Base-by-base conservation (phyloP, 805 yeast genomes). In the Starmerella geochares region DNA sequence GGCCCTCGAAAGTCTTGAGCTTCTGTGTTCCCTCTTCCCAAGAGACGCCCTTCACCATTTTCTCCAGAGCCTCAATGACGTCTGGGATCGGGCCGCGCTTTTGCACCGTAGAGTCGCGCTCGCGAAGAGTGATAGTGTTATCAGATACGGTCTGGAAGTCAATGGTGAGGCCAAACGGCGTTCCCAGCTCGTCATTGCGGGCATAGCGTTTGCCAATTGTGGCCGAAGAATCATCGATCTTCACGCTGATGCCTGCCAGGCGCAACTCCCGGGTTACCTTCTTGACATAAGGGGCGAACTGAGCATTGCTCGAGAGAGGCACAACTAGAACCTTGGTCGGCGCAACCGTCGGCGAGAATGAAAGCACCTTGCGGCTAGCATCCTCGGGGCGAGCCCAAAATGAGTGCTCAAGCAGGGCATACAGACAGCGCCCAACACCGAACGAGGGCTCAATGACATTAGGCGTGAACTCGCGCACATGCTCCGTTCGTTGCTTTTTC, bases 381-480 rank as follows among this genome's bases (percentile, higher is more conserved):
- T 84, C 86, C 65, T 84, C 96, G 17, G 94, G 86, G 71, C 99
- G 82, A 49, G 83, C 70, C 95, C 96, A 92, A 83, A 82, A 92
- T 46, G 78, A 76, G 70, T 92, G 99, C 73, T 92, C 99, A 63
- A 88, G 84, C 59, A 90, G 69, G 35, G 95, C 78, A 72, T 92
- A 92, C 58, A 92, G 73, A 67, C 94, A 86, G 73, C 99, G 88
- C 53, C 98, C 98, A 65, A 92, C 83, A 78, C 99, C 99, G 64
- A 92, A 92, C 6, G 99, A 92, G 55, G 99, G 99, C 73, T 92
- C 99, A 62, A 92, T 92, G 54, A 92, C 99, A 66, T 85, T 87
- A 55, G 99, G 99, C 58, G 86, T 85, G 71, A 71, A 92, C 72
- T 94, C 98, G 65, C 97, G 85, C 51, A 92, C 75, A 67, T 88